Conservation (phyloP, 2,329 filamentous ascomycete genomes). For the Sporothrix schenckii region DNA sequence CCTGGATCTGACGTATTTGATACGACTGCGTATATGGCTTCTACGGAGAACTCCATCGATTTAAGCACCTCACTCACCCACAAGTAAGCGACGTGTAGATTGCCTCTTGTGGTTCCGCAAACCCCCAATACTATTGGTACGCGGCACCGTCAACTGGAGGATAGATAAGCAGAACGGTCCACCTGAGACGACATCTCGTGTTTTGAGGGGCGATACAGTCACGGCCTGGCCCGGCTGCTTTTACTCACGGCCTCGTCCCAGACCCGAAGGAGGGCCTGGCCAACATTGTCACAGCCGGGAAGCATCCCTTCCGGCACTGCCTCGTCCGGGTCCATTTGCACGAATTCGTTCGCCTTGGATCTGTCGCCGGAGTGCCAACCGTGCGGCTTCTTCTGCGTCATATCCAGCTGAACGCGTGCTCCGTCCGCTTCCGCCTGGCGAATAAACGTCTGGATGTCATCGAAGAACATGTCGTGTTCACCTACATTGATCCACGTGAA, state of each 20-base stretch:
- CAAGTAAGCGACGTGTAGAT: slow-evolving; percentile 13
- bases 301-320: neutral
- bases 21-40: too few relatives aligned
- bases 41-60: neutral
- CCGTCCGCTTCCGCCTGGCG: neutral
- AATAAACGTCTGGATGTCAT: neutral
- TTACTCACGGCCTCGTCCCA: slow-evolving; percentile 10
- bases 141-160: neutral
- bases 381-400: slow-evolving; percentile 7
- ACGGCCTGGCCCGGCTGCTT: slow-evolving; percentile 1
- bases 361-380: slow-evolving; percentile 13
- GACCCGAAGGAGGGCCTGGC: neutral
- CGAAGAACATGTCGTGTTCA: slow-evolving; percentile 12
- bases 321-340: neutral
- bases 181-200: neutral
- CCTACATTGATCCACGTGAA: slow-evolving; percentile 20
- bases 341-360: neutral
- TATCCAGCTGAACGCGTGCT: neutral
- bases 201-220: neutral
- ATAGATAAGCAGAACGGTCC: neutral
- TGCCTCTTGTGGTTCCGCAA: neutral
- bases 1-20: too few relatives aligned
- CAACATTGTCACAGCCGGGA: slow-evolving; percentile 1
- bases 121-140: neutral
- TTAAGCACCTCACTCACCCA: neutral